phyloP scores from a whole-genome alignment of 495 filamentous ascomycete species.

The Tuber indicum region DNA sequence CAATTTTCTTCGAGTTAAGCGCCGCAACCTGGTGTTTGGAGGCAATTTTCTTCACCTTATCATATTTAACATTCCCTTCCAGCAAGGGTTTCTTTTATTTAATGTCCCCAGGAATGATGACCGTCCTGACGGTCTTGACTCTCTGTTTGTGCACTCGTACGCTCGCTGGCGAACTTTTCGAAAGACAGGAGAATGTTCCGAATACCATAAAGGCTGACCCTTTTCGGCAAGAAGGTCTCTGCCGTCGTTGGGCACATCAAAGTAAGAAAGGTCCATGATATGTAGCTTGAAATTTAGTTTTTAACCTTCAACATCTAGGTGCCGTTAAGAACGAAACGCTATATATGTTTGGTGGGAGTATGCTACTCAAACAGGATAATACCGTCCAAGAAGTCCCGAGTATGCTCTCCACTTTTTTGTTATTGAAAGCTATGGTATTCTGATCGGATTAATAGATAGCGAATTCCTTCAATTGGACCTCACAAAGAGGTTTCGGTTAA shows the following conservation, averaged over 20 bases:
- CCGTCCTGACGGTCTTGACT: background rate
- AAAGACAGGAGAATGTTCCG: background rate
- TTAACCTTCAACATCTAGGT: background rate
- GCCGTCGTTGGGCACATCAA: slow-evolving; percentile 8
- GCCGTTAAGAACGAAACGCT: background rate
- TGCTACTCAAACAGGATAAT: background rate
- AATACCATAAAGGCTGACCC: background rate
- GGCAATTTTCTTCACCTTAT: background rate
- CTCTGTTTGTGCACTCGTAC: slow-evolving; percentile 1
- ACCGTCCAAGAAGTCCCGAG: background rate
- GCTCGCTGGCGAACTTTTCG: background rate
- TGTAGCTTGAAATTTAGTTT: background rate
- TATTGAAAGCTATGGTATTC: background rate
- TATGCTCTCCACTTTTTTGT: background rate
- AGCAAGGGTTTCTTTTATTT: background rate
- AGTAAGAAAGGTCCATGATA: background rate
- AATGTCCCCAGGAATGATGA: background rate
- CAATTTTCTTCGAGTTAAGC: background rate
- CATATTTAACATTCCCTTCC: background rate
- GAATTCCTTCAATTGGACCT: slow-evolving; percentile 11
- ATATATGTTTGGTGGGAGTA: slow-evolving; percentile 8
- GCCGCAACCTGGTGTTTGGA: background rate
- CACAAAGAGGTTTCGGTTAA: background rate
- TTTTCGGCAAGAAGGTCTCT: slow-evolving; percentile 7
- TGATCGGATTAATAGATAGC: background rate